Base-by-base conservation (phyloP, 257 asterid species). In the Craterostigma plantagineum region DNA sequence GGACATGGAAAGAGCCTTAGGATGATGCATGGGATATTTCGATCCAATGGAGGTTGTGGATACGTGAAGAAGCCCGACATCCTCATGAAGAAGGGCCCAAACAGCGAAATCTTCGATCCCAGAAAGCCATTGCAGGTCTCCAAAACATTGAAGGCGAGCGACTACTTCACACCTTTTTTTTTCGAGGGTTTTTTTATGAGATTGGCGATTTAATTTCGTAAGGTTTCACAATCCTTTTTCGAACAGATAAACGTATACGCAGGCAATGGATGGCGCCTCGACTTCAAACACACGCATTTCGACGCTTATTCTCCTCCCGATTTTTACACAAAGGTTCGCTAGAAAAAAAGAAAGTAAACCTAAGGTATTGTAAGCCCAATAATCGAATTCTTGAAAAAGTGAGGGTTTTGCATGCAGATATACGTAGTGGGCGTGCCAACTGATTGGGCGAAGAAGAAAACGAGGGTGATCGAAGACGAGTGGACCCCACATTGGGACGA, bases 181-280 rank as follows among this genome's bases (percentile, higher is more conserved):
- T n/a, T n/a, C n/a, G n/a, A n/a, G n/a, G 30, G 1, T 0, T 23
- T 13, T 14, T 13, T 16, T 33, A 23, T 23, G 30, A 23, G 30
- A 6, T 23, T 6, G 6, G 2, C 30, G 6, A 2, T 23, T 23
- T 23, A 2, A 6, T 2, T 23, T 23, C 30, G 30, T 23, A 23
- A n/a, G n/a, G 30, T 23, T 23, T 23, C 30, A 47, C n/a, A n/a
- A n/a, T n/a, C 10, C 14, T 10, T n/a, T 51, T 27, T 38, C 53
- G 17, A 33, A 51, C 64, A 85, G 94, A 91, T 87, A 36, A 59
- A 49, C 0, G 81, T 82, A 41, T 82, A 82, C 63, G 63, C 79
- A 76, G 93, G 98, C 45, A 93, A 82, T 8, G 98, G 98, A 14
- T 82, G 95, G 98, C 84, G 92, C 45, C 45, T 75, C 62, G 98